Base-by-base conservation (phyloP, 805 yeast species). In the Saccharomycopsis oosterbeekiorum region DNA sequence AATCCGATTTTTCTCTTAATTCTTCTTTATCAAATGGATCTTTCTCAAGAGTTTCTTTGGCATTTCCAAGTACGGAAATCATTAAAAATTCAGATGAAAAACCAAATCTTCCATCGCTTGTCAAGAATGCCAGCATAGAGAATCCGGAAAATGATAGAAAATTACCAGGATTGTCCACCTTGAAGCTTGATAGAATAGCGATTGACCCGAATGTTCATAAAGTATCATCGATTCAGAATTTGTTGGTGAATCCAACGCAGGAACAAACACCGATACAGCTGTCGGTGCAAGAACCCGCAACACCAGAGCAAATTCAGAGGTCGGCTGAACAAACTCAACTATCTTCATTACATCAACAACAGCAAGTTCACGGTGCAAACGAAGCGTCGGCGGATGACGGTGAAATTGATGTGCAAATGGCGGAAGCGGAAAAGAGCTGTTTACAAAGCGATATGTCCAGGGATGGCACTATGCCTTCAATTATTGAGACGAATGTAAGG, bases 1-100 rank as follows among this genome's bases (percentile, higher is more conserved):
- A 39, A 21, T 60, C 63, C 17, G 58, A 57, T 26, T 59, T 62
- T 50, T 56, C 59, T 14, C 55, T 62, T 17, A 53, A 57, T 19
- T 59, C 61, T 10, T 54, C 42, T 6, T 60, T 62, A 37, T 60
- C 63, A 4, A 47, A 47, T 47, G 34, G 53, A 11, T 47, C 53
- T 15, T 47, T 47, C 21, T 47, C 53, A 21, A 47, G 53, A 15
- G 53, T 47, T 21, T 47, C 53, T 24, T 40, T 63, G n/a, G 56
- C 59, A n/a, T 60, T 57, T 47, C 53, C 53, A 12, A 47, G 34
- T 15, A 47, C 53, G 2, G 53, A 47, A 24, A 47, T 47, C 5
- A 47, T 47, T 24, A 21, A 47, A 34, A 47, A 47, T 21, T 47
- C 53, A 12, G 53, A 47, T 21, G 53, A 47, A 12, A 47, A 24